Evolutionary conservation across 352 stramenopile species (phyloP).

Genomic region (Phytopythium chamaehyphon): DNA sequence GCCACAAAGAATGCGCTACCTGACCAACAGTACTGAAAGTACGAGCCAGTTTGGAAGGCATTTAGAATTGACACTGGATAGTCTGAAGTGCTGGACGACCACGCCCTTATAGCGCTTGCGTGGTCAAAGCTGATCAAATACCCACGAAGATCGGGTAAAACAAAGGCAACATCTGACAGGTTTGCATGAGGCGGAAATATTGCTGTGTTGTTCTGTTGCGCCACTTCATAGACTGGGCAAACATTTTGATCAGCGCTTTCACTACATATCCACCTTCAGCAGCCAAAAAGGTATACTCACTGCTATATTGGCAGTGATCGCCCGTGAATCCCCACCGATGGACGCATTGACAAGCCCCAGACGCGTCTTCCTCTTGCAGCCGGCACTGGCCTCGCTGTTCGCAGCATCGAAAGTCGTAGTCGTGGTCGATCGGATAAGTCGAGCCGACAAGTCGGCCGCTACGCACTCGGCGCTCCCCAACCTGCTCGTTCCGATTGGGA

Average conservation of each 20-base stretch:
- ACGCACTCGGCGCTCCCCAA: constrained; percentile 50
- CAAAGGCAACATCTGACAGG: constrained; percentile 18
- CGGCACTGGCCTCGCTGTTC: constrained; percentile 52
- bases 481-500: constrained; percentile 46
- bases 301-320: constrained; percentile 59
- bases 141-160: constrained; percentile 47
- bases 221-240: constrained; percentile 55
- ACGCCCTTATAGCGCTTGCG: constrained; percentile 16
- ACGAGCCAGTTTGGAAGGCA: constrained; percentile 23
- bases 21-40: constrained; percentile 47
- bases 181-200: constrained; percentile 36
- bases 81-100: not conserved
- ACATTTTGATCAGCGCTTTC: not conserved
- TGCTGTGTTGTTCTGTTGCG: constrained; percentile 33
- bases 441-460: constrained; percentile 56
- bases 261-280: too few relatives aligned
- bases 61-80: constrained; percentile 11
- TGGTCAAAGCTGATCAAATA: constrained; percentile 45
- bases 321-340: constrained; percentile 61
- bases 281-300: constrained; percentile 18
- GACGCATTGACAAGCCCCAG: constrained; percentile 58
- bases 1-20: constrained; percentile 23
- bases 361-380: constrained; percentile 49
- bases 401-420: constrained; percentile 64
- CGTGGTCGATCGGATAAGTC: constrained; percentile 69